phyloP scores from a whole-genome alignment of 257 asterid species.

The Avicennia marina region DNA sequence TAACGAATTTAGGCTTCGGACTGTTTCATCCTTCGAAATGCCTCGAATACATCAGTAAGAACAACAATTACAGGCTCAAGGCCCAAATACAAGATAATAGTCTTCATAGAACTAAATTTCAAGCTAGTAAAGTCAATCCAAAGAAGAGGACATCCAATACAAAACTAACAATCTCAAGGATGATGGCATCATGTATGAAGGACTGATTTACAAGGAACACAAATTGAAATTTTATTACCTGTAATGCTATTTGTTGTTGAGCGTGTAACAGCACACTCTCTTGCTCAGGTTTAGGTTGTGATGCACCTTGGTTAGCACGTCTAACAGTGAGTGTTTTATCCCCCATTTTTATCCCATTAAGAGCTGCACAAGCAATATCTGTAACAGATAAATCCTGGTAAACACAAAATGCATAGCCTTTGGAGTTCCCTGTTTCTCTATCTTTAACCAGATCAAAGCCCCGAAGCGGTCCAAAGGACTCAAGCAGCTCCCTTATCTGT shows the following conservation, averaged over 20 bases:
- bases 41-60: no score
- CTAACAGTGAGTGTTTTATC: conserved; percentile 95
- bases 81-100: no score
- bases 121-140: no score
- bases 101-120: no score
- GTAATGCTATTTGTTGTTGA: conserved; percentile 93
- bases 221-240: conserved; percentile 56
- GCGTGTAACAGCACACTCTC: conserved; percentile 86
- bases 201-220: no score
- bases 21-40: no score
- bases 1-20: no score
- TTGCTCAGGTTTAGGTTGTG: conserved; percentile 93
- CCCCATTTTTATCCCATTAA: conserved; percentile 98
- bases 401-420: conserved; percentile 99
- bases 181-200: no score
- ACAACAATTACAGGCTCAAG: no score
- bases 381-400: conserved; percentile 88
- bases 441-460: conserved; percentile 97
- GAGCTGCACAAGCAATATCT: conserved; percentile 98
- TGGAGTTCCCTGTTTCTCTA: conserved; percentile 96
- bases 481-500: conserved; percentile 92
- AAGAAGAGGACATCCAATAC: no score
- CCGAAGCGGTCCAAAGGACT: conserved; percentile 94
- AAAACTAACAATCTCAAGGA: no score
- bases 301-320: conserved; percentile 89